Evolutionary conservation across 495 filamentous ascomycete genomes (phyloP).

Genomic region (Podospora pseudoanserina): DNA sequence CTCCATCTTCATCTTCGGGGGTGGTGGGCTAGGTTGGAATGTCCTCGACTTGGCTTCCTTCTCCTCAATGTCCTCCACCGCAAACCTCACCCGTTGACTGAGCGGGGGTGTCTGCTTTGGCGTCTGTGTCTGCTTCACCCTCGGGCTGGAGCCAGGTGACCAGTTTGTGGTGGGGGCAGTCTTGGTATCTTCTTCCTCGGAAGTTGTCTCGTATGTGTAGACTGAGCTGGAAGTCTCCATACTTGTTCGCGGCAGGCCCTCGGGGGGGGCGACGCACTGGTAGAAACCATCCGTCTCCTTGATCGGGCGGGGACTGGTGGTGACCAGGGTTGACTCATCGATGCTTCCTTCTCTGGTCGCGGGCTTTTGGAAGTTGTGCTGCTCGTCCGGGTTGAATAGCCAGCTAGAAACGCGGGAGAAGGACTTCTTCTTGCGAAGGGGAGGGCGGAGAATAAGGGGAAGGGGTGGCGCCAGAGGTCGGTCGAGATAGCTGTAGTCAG

Average conservation of each 20-base stretch:
- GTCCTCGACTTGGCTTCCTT: not conserved
- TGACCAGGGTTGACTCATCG: conserved; percentile 30
- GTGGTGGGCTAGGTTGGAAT: conserved; percentile 21
- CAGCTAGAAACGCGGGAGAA: conserved; percentile 55
- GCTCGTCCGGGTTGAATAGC: conserved; percentile 43
- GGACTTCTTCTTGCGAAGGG: conserved; percentile 55
- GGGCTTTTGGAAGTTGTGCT: not conserved
- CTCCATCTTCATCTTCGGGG: conserved; percentile 18
- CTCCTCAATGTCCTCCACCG: not conserved
- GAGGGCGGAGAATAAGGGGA: conserved; percentile 48
- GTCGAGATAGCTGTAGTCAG: conserved; percentile 24
- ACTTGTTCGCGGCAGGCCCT: conserved; percentile 30
- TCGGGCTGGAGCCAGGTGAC: conserved; percentile 42
- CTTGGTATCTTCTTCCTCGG: conserved; percentile 17
- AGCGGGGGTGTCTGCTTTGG: conserved; percentile 22
- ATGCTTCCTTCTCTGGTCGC: not conserved
- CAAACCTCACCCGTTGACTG: conserved; percentile 19
- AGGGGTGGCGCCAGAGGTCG: conserved; percentile 50
- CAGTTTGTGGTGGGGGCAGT: conserved; percentile 42
- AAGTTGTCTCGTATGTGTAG: conserved; percentile 36
- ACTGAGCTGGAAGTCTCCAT: conserved; percentile 39
- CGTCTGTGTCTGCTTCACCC: conserved; percentile 31
- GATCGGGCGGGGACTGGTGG: conserved; percentile 47
- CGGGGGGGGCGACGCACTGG: conserved; percentile 43
- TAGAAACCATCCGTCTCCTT: conserved; percentile 51